Conservation (phyloP, 768 basidiomycete genomes). For the Leucocoprinus sp. region DNA sequence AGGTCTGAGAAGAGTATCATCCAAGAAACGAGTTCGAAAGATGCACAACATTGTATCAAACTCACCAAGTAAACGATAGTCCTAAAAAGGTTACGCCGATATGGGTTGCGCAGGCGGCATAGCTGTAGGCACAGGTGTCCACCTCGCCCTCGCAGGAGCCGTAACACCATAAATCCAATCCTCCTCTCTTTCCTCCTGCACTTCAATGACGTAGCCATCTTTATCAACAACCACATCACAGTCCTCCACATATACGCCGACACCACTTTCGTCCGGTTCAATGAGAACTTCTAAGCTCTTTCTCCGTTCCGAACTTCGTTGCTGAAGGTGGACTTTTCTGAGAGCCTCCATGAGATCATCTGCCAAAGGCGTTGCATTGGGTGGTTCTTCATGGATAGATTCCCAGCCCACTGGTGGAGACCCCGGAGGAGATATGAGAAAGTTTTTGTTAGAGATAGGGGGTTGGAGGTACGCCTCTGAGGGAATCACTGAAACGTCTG, state of each 20-base stretch:
- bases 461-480: slow-evolving; percentile 53
- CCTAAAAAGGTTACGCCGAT: slow-evolving; percentile 15
- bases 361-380: slow-evolving; percentile 76
- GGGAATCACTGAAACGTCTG: slow-evolving; percentile 20
- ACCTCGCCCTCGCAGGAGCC: slow-evolving; percentile 42
- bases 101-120: slow-evolving; percentile 56
- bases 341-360: slow-evolving; percentile 82
- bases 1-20: slow-evolving; percentile 58
- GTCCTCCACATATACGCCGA: slow-evolving; percentile 74
- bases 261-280: slow-evolving; percentile 62
- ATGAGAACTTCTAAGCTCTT: slow-evolving; percentile 47
- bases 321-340: slow-evolving; percentile 52
- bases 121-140: slow-evolving; percentile 44
- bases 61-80: slow-evolving; percentile 26
- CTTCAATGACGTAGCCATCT: neutral
- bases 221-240: slow-evolving; percentile 37
- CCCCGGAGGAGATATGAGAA: slow-evolving; percentile 95
- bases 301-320: slow-evolving; percentile 19
- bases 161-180: slow-evolving; percentile 63
- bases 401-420: slow-evolving; percentile 98
- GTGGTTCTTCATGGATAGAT: slow-evolving; percentile 81
- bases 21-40: slow-evolving; percentile 17
- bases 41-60: slow-evolving; percentile 8
- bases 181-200: slow-evolving; percentile 32
- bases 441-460: slow-evolving; percentile 83